These are phyloP conservation scores for Kluyveromyces siamensis DNA, from an alignment of 805 yeast species.

Conservation along the genomic window DNA sequence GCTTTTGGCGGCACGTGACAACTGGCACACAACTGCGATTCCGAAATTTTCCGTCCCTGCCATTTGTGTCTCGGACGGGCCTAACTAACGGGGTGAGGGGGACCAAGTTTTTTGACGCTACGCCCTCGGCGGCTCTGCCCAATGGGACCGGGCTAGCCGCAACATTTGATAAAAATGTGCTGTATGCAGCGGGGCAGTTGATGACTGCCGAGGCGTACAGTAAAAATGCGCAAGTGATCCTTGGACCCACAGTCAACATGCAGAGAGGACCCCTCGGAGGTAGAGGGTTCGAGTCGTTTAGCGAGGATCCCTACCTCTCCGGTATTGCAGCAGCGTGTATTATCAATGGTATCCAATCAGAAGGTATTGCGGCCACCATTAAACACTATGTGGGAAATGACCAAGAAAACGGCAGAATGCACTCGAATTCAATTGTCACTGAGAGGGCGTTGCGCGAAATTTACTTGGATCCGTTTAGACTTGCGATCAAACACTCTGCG, in stretches of 20 bases:
- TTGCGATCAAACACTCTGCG: slow-evolving; percentile 42
- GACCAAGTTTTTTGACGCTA: slow-evolving; percentile 41
- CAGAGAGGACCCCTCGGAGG: slow-evolving; percentile 54
- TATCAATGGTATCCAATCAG: slow-evolving; percentile 45
- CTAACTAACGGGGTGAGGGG: slow-evolving; percentile 60
- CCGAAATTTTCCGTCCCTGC: slow-evolving; percentile 36
- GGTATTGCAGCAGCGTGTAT: slow-evolving; percentile 40
- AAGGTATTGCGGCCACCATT: slow-evolving; percentile 44
- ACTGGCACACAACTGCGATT: slow-evolving; percentile 42
- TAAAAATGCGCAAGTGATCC: slow-evolving; percentile 42
- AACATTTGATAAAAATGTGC: slow-evolving; percentile 43
- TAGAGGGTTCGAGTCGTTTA: slow-evolving; percentile 51
- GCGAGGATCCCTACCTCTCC: slow-evolving; percentile 49
- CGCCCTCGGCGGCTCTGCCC: slow-evolving; percentile 51
- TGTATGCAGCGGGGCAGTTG: slow-evolving; percentile 40
- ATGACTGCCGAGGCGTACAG: slow-evolving; percentile 47
- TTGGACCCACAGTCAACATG: slow-evolving; percentile 45
- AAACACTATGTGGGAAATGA: slow-evolving; percentile 60
- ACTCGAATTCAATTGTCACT: slow-evolving; percentile 40
- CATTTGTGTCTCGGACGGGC: slow-evolving; percentile 47
- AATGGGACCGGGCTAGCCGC: slow-evolving; percentile 54
- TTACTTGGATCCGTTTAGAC: slow-evolving; percentile 22
- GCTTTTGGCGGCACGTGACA: slow-evolving; percentile 37
- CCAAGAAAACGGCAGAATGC: slow-evolving; percentile 44
- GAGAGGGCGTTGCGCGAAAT: slow-evolving; percentile 59